Evolutionary conservation across 768 basidiomycete species (phyloP).

Genomic region (Hemileccinum rubropunctum): DNA sequence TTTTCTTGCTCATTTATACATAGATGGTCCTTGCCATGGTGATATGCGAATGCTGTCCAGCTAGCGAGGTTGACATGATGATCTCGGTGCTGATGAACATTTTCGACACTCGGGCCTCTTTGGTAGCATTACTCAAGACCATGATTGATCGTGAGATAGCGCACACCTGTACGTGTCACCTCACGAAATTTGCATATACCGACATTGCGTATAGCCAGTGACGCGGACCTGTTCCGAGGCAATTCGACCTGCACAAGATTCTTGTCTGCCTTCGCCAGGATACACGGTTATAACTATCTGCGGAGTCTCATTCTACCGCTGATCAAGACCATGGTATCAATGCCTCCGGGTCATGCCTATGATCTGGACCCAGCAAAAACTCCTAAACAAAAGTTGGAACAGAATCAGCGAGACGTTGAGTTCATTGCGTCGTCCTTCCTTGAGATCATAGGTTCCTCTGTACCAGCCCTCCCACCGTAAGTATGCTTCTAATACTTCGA

Average conservation of each 20-base stretch:
- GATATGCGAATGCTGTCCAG: slow-evolving; percentile 83
- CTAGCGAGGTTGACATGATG: slow-evolving; percentile 77
- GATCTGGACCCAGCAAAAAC: slow-evolving; percentile 72
- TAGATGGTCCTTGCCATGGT: slow-evolving; percentile 80
- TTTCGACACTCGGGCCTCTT: slow-evolving; percentile 72
- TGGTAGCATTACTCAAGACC: slow-evolving; percentile 73
- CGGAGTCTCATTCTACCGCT: slow-evolving; percentile 75
- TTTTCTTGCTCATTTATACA: slow-evolving; percentile 7
- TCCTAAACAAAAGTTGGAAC: slow-evolving; percentile 54
- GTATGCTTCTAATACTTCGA: slow-evolving; percentile 24
- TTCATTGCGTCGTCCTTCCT: slow-evolving; percentile 75
- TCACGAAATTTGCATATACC: background rate
- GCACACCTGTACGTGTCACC: slow-evolving; percentile 54
- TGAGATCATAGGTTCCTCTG: slow-evolving; percentile 67
- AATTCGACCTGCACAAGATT: slow-evolving; percentile 89
- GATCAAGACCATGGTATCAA: slow-evolving; percentile 66
- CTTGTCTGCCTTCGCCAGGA: slow-evolving; percentile 78
- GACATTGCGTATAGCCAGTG: slow-evolving; percentile 52
- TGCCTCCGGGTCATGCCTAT: slow-evolving; percentile 73
- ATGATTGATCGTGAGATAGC: slow-evolving; percentile 86
- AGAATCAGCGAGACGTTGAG: slow-evolving; percentile 71
- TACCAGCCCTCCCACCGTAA: slow-evolving; percentile 71
- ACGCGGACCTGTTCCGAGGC: slow-evolving; percentile 79
- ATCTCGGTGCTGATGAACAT: slow-evolving; percentile 82
- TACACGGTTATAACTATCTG: slow-evolving; percentile 93